phyloP scores from a whole-genome alignment of 2,329 filamentous ascomycete species.

The Colletotrichum sp. region DNA sequence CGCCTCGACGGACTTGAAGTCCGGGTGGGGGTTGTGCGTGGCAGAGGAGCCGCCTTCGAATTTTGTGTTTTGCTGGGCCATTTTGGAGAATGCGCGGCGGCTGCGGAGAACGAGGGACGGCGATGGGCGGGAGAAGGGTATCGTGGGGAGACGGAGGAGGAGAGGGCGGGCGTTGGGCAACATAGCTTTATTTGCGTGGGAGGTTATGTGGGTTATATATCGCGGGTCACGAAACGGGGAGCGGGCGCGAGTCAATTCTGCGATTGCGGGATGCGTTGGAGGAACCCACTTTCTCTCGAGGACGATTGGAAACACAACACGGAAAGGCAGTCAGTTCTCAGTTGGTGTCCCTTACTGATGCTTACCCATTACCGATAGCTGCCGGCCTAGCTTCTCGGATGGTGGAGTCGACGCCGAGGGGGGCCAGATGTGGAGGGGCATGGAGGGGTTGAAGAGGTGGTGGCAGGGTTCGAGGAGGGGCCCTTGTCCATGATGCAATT shows the following conservation, averaged over 20 bases:
- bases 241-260: neutral
- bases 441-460: neutral
- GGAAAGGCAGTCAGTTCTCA: neutral
- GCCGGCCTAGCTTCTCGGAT: neutral
- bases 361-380: neutral
- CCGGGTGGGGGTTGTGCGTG: conserved; percentile 71
- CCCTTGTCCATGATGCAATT: conserved; percentile 18
- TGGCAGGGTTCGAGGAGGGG: neutral
- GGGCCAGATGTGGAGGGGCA: neutral
- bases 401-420: conserved; percentile 7
- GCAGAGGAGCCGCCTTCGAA: conserved; percentile 9
- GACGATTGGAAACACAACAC: neutral
- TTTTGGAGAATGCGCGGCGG: neutral
- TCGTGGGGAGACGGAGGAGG: neutral
- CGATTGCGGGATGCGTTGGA: neutral
- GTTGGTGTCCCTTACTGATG: conserved; percentile 1
- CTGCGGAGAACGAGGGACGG: neutral
- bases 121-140: neutral
- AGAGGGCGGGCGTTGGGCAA: neutral
- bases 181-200: neutral
- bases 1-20: conserved; percentile 77
- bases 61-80: neutral
- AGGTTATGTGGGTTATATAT: neutral
- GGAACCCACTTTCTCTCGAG: neutral
- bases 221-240: neutral